phyloP scores from a whole-genome alignment of 495 filamentous ascomycete species.

The Penicillium lagena region DNA sequence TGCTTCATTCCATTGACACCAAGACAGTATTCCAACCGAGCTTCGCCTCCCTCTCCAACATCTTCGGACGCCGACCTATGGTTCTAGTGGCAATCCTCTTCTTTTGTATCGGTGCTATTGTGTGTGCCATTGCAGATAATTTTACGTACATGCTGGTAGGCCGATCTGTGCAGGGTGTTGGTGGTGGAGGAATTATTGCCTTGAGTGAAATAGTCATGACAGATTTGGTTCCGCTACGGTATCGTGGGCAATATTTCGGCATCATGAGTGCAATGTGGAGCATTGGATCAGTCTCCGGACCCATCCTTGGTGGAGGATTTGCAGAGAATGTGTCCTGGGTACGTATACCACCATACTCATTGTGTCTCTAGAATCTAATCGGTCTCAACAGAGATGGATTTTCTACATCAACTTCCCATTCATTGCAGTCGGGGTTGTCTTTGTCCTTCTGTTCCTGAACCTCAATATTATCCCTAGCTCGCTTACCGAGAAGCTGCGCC shows the following conservation, averaged over 20 bases:
- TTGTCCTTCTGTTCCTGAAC: constrained; percentile 44
- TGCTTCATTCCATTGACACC: neutral
- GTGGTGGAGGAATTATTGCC: constrained; percentile 64
- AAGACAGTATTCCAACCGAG: constrained; percentile 32
- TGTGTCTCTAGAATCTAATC: neutral
- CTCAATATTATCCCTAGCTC: constrained; percentile 35
- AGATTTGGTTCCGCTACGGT: constrained; percentile 50
- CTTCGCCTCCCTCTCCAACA: constrained; percentile 33
- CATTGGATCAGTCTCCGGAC: constrained; percentile 60
- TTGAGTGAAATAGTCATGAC: constrained; percentile 64
- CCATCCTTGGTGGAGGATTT: constrained; percentile 63
- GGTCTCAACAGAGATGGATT: constrained; percentile 23
- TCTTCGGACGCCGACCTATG: constrained; percentile 37
- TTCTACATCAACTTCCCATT: constrained; percentile 55
- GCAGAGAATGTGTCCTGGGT: constrained; percentile 59
- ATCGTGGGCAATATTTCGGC: constrained; percentile 43
- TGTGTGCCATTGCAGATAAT: constrained; percentile 47
- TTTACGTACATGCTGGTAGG: constrained; percentile 63
- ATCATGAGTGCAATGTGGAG: constrained; percentile 54
- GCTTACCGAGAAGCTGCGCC: constrained; percentile 34
- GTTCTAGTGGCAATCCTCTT: constrained; percentile 44
- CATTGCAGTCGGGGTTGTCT: constrained; percentile 36
- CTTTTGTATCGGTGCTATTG: constrained; percentile 53
- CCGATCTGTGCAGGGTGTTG: constrained; percentile 61
- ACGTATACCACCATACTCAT: constrained; percentile 1